Conservation (phyloP, 352 stramenopile species). For the Pythium myriotylum region DNA sequence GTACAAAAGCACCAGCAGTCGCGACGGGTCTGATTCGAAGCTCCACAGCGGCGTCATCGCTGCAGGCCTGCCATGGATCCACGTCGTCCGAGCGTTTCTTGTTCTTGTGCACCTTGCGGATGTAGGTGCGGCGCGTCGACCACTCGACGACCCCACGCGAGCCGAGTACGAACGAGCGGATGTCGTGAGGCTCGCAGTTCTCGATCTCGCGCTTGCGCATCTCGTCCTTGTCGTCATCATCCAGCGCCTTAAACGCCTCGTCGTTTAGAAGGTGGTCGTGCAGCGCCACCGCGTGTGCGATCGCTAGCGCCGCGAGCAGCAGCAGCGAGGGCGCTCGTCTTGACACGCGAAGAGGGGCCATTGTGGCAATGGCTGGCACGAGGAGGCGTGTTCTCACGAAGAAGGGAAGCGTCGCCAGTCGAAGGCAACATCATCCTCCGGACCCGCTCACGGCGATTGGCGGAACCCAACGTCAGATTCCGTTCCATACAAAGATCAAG, state of each 20-base stretch:
- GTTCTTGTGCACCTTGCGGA: constrained; percentile 56
- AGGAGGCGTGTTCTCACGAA: too few relatives aligned
- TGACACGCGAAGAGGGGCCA: neutral
- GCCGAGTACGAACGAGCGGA: constrained; percentile 68
- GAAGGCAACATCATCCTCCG: too few relatives aligned
- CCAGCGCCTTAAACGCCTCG: constrained; percentile 39
- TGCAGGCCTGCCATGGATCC: constrained; percentile 71
- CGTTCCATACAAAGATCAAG: constrained; percentile 19
- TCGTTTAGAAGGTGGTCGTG: constrained; percentile 45
- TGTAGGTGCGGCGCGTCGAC: constrained; percentile 72
- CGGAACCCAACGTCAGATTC: constrained; percentile 17
- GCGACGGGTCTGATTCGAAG: constrained; percentile 54
- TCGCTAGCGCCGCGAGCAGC: constrained; percentile 17
- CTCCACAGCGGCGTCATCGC: constrained; percentile 61
- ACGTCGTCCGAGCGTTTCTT: constrained; percentile 38
- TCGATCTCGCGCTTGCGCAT: constrained; percentile 82
- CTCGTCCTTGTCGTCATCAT: constrained; percentile 54
- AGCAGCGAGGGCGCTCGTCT: constrained; percentile 3
- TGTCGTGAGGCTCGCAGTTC: constrained; percentile 85
- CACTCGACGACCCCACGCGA: constrained; percentile 64
- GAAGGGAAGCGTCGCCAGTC: constrained; percentile 5
- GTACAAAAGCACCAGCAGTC: constrained; percentile 38
- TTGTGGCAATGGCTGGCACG: neutral
- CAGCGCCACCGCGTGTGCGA: constrained; percentile 13
- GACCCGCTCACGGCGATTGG: constrained; percentile 6